Evolutionary conservation across 2,329 filamentous ascomycete genomes (phyloP), one percentile per base, ranked within the genome.

Genomic region (Aspergillus aculeatus): DNA sequence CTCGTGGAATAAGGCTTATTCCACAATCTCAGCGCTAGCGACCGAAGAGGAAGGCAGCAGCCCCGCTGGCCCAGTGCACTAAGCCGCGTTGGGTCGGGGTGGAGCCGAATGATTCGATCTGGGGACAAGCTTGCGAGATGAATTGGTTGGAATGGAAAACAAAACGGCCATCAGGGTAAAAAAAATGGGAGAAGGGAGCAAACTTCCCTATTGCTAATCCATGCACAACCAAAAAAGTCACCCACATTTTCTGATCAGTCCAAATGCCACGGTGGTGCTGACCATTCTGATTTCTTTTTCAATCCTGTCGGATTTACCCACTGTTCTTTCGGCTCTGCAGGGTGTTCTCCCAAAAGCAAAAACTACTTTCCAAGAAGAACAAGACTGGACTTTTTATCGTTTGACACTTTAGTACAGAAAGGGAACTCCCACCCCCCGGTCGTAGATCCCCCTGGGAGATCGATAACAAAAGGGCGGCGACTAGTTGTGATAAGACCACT

Each of bases 21-120:
- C 58, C 47, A 47, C 57, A 59, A 62, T 41, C 31, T 60, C 57
- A 59, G 64, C 66, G 59, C 64, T 56, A 54, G 11, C n/a, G 14
- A 50, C 68, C 57, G 38, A 55, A 58, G 62, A 53, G 69, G 65
- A 65, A 70, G 58, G 68, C 60, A 60, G 7, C 60, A 64, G 57
- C 55, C 65, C 63, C 64, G 54, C 59, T 56, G 62, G 51, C 62
- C 63, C 60, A 58, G 35, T 29, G 19, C 47, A 50, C 70, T 73
- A 73, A 64, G 58, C 69, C 65, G 26, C 48, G 68, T 66, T 49
- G 60, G 66, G 70, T 38, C 54, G 50, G 58, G 64, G 70, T 73
- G 72, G 72, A 69, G 66, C 61, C 47, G 47, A 60, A 58, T 62
- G 59, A 63, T 65, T 62, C 62, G 64, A 73, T 74, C 69, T 66